Evolutionary conservation across 2,329 filamentous ascomycete species (phyloP).

Genomic region (Exophiala spinifera): DNA sequence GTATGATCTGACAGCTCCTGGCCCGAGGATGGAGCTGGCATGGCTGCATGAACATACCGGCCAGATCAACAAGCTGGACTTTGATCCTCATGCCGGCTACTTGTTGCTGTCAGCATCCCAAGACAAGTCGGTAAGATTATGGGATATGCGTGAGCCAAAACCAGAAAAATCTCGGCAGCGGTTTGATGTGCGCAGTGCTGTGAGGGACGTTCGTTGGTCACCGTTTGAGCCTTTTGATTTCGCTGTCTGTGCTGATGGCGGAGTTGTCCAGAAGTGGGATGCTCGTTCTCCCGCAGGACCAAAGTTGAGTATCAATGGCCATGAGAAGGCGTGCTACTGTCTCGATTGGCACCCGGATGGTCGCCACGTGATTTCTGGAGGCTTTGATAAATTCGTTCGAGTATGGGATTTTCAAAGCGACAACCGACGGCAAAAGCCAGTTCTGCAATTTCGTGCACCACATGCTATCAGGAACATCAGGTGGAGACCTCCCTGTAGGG

Average conservation of each 20-base stretch:
- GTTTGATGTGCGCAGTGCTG: slow-evolving; percentile 55
- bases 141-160: slow-evolving; percentile 59
- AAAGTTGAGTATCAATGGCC: slow-evolving; percentile 59
- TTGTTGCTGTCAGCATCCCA: slow-evolving; percentile 63
- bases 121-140: slow-evolving; percentile 61
- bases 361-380: slow-evolving; percentile 61
- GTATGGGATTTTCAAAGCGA: slow-evolving; percentile 63
- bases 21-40: slow-evolving; percentile 58
- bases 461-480: slow-evolving; percentile 61
- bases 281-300: slow-evolving; percentile 56
- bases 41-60: slow-evolving; percentile 63
- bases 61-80: slow-evolving; percentile 64
- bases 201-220: slow-evolving; percentile 64
- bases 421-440: slow-evolving; percentile 57
- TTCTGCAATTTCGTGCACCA: slow-evolving; percentile 57
- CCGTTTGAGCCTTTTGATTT: slow-evolving; percentile 56
- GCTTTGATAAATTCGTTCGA: slow-evolving; percentile 60
- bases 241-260: slow-evolving; percentile 63
- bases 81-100: slow-evolving; percentile 60
- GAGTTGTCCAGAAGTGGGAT: slow-evolving; percentile 63
- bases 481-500: slow-evolving; percentile 61
- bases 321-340: slow-evolving; percentile 58
- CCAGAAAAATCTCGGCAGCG: slow-evolving; percentile 44
- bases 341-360: slow-evolving; percentile 68
- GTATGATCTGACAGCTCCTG: slow-evolving; percentile 52